Conservation (phyloP, 1,139 yeast genomes). For the Pichia sp. region DNA sequence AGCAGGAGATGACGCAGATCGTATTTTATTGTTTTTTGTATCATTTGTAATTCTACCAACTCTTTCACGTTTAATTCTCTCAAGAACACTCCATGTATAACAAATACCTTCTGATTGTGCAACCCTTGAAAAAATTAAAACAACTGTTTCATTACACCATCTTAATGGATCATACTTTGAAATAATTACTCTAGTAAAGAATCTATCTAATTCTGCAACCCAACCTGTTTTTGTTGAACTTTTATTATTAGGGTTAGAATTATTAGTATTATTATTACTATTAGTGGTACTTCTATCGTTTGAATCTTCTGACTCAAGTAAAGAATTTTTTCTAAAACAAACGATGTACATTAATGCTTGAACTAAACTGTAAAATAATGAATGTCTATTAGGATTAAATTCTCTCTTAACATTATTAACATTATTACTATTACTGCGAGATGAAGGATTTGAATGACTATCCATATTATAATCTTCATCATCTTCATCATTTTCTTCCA, state of each 20-base stretch:
- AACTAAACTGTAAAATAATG: slow-evolving; percentile 81
- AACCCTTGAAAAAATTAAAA: slow-evolving; percentile 85
- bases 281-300: neutral
- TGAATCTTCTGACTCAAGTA: slow-evolving; percentile 33
- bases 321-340: slow-evolving; percentile 71
- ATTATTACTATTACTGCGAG: neutral
- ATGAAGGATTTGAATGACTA: neutral
- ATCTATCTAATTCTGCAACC: slow-evolving; percentile 80
- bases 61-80: slow-evolving; percentile 73
- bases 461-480: slow-evolving; percentile 45
- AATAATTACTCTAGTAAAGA: slow-evolving; percentile 79
- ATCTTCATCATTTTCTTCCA: slow-evolving; percentile 75
- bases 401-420: slow-evolving; percentile 2
- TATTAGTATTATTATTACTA: neutral
- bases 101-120: slow-evolving; percentile 88
- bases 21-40: neutral
- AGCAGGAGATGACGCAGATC: neutral
- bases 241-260: no score
- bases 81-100: slow-evolving; percentile 89
- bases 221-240: slow-evolving; percentile 37
- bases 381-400: slow-evolving; percentile 15
- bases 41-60: slow-evolving; percentile 25
- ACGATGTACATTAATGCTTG: slow-evolving; percentile 88
- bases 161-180: slow-evolving; percentile 91
- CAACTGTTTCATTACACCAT: slow-evolving; percentile 91